Conservation (phyloP, 2,329 filamentous ascomycete genomes). For the Phialophora tarda region DNA sequence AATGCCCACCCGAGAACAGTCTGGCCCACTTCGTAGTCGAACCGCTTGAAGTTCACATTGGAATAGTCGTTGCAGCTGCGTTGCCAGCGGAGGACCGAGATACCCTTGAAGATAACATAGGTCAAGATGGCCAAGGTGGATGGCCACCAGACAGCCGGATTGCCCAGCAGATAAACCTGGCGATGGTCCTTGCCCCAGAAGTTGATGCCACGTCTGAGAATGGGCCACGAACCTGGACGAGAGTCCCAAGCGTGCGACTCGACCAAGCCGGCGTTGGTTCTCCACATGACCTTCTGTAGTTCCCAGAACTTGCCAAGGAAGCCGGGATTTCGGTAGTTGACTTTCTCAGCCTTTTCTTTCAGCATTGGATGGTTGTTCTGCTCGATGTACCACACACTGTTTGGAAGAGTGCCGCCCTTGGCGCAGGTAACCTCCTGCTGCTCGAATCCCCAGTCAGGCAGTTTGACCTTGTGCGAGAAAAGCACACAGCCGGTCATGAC, state of each 20-base stretch:
- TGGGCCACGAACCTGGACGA: slow-evolving; percentile 88
- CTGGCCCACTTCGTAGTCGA: slow-evolving; percentile 94
- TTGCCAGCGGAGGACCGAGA: slow-evolving; percentile 92
- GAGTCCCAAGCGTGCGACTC: slow-evolving; percentile 99
- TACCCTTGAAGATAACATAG: slow-evolving; percentile 82
- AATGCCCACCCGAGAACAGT: slow-evolving; percentile 93
- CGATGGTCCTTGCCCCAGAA: slow-evolving; percentile 96
- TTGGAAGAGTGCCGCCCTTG: slow-evolving; percentile 85
- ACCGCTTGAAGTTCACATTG: slow-evolving; percentile 85
- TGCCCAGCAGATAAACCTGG: slow-evolving; percentile 95
- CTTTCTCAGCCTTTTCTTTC: slow-evolving; percentile 78
- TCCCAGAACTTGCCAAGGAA: slow-evolving; percentile 99
- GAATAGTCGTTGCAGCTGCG: slow-evolving; percentile 87
- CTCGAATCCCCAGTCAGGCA: slow-evolving; percentile 96
- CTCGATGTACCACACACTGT: slow-evolving; percentile 97
- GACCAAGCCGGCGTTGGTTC: slow-evolving; percentile 91
- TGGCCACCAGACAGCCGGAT: slow-evolving; percentile 93
- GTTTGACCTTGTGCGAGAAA: slow-evolving; percentile 98
- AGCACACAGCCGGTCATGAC: slow-evolving; percentile 95
- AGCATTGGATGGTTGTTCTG: slow-evolving; percentile 83
- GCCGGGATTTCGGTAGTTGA: slow-evolving; percentile 92
- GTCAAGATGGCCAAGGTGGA: slow-evolving; percentile 77
- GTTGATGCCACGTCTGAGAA: slow-evolving; percentile 93
- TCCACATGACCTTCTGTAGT: slow-evolving; percentile 98
- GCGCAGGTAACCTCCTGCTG: slow-evolving; percentile 99